Percentiles rank a stretch among this genome's conserved stretches.
These are phyloP conservation scores for Apiospora arundinis DNA, from an alignment of 2,329 filamentous ascomycete genomes.

Conservation along the genomic window DNA sequence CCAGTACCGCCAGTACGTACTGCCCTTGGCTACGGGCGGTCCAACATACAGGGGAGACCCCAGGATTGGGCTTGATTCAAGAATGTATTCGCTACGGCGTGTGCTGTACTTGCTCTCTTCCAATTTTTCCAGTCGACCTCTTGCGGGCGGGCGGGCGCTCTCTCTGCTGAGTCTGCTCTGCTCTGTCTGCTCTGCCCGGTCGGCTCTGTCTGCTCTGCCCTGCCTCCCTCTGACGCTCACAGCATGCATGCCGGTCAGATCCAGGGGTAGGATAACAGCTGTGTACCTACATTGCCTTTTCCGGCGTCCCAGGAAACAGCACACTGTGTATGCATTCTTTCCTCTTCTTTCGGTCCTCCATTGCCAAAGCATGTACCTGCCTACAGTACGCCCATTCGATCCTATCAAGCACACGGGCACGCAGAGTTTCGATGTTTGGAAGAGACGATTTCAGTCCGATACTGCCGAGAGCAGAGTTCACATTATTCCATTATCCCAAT, in stretches of 20 bases:
- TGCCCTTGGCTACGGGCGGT: neutral
- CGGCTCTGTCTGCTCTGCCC: neutral
- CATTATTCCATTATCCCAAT: conserved; percentile 6
- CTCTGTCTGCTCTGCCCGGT: no score
- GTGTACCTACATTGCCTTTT: neutral
- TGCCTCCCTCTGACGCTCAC: neutral
- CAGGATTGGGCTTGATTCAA: conserved; percentile 13
- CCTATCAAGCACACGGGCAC: neutral
- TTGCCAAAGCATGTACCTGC: neutral
- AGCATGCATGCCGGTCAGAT: conserved; percentile 8
- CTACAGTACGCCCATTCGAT: neutral
- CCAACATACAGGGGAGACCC: neutral
- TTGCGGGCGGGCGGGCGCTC: no score
- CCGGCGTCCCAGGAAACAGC: neutral
- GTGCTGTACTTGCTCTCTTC: neutral
- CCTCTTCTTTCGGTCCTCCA: neutral
- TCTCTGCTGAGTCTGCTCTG: no score
- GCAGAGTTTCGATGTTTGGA: conserved; percentile 1
- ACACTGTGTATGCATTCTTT: conserved; percentile 6
- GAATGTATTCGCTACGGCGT: conserved; percentile 12
- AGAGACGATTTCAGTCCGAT: neutral
- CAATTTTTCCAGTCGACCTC: neutral
- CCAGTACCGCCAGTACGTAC: neutral
- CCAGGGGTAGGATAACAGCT: conserved; percentile 11
- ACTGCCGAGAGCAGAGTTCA: conserved; percentile 7